phyloP scores from a whole-genome alignment of 495 filamentous ascomycete genomes.

The Hypoxylon crocopeplum region DNA sequence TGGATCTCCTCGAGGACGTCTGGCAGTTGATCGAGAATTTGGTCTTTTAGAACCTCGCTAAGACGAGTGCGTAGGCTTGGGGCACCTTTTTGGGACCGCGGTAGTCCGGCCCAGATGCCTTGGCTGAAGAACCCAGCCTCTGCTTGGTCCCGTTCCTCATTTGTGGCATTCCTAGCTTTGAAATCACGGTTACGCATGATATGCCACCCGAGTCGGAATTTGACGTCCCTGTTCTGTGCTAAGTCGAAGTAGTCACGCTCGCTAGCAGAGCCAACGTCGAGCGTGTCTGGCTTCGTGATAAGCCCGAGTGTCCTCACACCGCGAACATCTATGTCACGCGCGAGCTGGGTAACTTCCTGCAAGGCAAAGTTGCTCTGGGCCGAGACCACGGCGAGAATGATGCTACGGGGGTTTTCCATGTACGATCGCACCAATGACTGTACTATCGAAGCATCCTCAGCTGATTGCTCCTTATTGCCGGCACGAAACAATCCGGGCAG shows the following conservation, averaged over 20 bases:
- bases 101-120: constrained; percentile 50
- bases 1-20: constrained; percentile 40
- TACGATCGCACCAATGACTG: constrained; percentile 62
- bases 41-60: constrained; percentile 39
- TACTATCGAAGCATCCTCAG: constrained; percentile 60
- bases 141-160: constrained; percentile 46
- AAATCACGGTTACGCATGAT: constrained; percentile 69
- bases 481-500: constrained; percentile 70
- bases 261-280: constrained; percentile 54
- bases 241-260: constrained; percentile 61
- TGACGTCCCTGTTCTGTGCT: constrained; percentile 65
- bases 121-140: constrained; percentile 53
- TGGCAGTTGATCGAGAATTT: constrained; percentile 41
- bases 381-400: constrained; percentile 71
- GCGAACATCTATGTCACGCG: constrained; percentile 74
- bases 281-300: constrained; percentile 81
- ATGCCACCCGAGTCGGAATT: constrained; percentile 74
- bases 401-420: constrained; percentile 64
- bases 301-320: constrained; percentile 83
- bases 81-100: constrained; percentile 34
- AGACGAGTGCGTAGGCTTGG: constrained; percentile 30
- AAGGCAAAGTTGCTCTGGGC: constrained; percentile 68
- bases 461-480: constrained; percentile 54
- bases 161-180: constrained; percentile 47
- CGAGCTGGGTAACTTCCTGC: constrained; percentile 72